These are phyloP conservation scores for Globisporangium uncinulatum DNA, from an alignment of 352 stramenopile species.

Conservation along the genomic window DNA sequence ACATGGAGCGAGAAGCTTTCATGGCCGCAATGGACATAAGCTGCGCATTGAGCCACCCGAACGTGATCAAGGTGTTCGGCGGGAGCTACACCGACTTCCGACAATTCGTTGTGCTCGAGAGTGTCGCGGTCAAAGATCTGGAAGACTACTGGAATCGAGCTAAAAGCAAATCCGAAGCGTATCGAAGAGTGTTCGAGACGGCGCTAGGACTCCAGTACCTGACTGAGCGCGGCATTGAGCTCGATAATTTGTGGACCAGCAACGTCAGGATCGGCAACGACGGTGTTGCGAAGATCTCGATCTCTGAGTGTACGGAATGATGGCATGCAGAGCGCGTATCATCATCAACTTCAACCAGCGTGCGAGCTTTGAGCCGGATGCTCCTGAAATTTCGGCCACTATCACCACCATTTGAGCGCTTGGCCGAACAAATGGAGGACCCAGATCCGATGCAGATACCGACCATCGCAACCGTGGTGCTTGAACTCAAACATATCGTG, in stretches of 20 bases:
- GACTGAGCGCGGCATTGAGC: not conserved
- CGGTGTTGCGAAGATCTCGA: not conserved
- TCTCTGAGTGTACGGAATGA: not conserved
- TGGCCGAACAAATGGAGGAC: not conserved
- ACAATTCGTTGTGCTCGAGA: not conserved
- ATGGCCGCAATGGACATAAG: not conserved
- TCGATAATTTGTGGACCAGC: not conserved
- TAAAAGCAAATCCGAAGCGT: not conserved
- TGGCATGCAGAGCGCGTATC: too few species aligned
- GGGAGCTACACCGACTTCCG: constrained; percentile 6
- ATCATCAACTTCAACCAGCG: too few species aligned
- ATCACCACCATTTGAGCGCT: too few species aligned
- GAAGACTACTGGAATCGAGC: not conserved
- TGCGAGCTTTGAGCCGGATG: too few species aligned
- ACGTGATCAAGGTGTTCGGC: constrained; percentile 13
- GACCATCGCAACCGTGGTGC: not conserved
- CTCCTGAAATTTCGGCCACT: too few species aligned
- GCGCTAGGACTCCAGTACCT: constrained; percentile 29
- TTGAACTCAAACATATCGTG: not conserved
- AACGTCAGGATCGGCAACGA: not conserved
- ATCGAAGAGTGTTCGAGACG: constrained; percentile 2
- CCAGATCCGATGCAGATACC: not conserved
- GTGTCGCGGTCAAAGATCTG: not conserved
- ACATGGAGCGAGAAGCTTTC: not conserved
- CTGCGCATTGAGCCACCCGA: constrained; percentile 32